phyloP scores from a whole-genome alignment of 495 filamentous ascomycete genomes.

The Aspergillus campestris region DNA sequence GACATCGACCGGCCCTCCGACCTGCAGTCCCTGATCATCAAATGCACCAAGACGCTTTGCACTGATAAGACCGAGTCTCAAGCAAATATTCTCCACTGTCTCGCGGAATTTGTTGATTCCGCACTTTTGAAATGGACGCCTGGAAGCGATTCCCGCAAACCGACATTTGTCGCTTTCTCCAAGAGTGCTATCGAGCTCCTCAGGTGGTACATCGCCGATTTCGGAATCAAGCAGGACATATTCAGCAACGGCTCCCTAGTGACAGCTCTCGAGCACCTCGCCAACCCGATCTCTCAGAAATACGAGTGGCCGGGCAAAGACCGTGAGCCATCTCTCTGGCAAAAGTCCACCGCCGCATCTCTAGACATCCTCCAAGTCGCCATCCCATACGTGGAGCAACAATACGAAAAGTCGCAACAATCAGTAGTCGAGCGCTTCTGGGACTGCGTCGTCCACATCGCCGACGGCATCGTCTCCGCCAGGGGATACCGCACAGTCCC shows the following conservation, averaged over 20 bases:
- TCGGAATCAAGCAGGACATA: slow-evolving; percentile 55
- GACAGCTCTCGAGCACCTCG: slow-evolving; percentile 53
- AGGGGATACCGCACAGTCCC: slow-evolving; percentile 22
- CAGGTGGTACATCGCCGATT: slow-evolving; percentile 51
- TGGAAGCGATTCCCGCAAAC: slow-evolving; percentile 33
- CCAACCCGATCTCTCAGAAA: slow-evolving; percentile 61
- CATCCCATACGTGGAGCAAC: slow-evolving; percentile 51
- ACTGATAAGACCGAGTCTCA: slow-evolving; percentile 60
- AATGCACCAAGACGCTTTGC: slow-evolving; percentile 62
- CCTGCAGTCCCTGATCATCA: slow-evolving; percentile 66
- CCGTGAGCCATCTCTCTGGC: slow-evolving; percentile 62
- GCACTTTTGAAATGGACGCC: slow-evolving; percentile 48
- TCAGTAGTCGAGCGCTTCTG: slow-evolving; percentile 32
- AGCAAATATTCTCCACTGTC: slow-evolving; percentile 54
- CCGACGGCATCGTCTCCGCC: slow-evolving; percentile 35
- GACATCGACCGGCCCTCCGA: slow-evolving; percentile 80
- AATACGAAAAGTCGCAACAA: slow-evolving; percentile 26
- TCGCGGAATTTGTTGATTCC: slow-evolving; percentile 55
- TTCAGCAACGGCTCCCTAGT: slow-evolving; percentile 56
- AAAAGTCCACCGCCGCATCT: slow-evolving; percentile 60
- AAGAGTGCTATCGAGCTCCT: slow-evolving; percentile 65
- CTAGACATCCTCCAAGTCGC: slow-evolving; percentile 60
- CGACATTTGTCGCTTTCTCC: slow-evolving; percentile 81
- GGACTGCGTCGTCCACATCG: slow-evolving; percentile 30
- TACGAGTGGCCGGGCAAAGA: slow-evolving; percentile 59